Evolutionary conservation across 139 green algal species (phyloP).

Genomic region (Coelastrella sp.): DNA sequence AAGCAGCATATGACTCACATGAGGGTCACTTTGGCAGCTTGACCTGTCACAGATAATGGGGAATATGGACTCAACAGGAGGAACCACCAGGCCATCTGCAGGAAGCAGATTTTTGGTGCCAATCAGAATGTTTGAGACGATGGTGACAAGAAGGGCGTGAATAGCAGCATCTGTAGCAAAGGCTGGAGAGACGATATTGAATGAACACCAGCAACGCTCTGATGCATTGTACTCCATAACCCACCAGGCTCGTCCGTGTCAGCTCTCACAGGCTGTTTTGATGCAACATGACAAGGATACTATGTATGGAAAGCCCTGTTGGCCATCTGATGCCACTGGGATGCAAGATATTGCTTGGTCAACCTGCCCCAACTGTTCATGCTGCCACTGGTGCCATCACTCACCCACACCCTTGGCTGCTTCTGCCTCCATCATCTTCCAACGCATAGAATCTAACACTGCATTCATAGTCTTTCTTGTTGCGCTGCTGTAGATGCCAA

Average conservation of each 20-base stretch:
- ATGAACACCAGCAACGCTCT: too few relatives aligned
- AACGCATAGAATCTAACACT: constrained; percentile 2
- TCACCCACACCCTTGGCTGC: constrained; percentile 18
- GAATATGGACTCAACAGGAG: constrained; percentile 2
- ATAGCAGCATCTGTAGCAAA: too few relatives aligned
- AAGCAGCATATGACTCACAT: constrained; percentile 11
- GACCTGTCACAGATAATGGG: constrained; percentile 14
- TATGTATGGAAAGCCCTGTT: too few relatives aligned
- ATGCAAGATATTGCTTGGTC: too few relatives aligned
- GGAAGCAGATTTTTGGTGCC: background rate
- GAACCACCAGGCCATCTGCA: background rate
- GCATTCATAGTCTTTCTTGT: constrained; percentile 51
- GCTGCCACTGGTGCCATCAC: background rate
- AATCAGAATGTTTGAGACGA: too few relatives aligned
- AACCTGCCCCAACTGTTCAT: background rate
- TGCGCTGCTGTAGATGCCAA: constrained; percentile 67
- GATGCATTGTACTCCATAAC: too few relatives aligned
- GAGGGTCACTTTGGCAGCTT: constrained; percentile 26
- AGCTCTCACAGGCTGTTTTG: too few relatives aligned
- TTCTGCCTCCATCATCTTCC: background rate
- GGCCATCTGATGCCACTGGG: too few relatives aligned
- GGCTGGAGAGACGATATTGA: too few relatives aligned
- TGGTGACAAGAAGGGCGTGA: too few relatives aligned
- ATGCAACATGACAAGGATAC: too few relatives aligned
- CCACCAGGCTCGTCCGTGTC: too few relatives aligned